Evolutionary conservation across 257 asterid genomes (phyloP).

Genomic region (Solanum rostratum): DNA sequence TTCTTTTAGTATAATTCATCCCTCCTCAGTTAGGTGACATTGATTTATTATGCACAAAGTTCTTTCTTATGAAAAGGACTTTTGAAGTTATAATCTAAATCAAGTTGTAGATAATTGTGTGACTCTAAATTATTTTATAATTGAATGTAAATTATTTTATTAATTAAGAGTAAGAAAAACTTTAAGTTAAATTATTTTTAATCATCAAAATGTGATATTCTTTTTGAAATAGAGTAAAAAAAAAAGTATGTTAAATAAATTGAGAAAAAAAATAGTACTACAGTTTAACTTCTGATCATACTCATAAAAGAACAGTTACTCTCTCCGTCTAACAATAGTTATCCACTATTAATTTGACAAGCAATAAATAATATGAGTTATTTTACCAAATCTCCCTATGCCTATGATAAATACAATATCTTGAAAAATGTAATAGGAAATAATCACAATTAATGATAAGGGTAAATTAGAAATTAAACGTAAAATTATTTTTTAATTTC

Average conservation of each 20-base stretch:
- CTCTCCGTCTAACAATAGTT: too few species aligned
- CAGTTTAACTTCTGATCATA: neutral
- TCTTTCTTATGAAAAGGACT: too few species aligned
- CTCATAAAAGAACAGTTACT: neutral
- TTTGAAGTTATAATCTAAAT: neutral
- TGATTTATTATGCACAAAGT: too few species aligned
- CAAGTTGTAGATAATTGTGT: neutral
- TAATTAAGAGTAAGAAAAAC: neutral
- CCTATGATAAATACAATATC: too few species aligned
- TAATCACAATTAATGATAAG: too few species aligned
- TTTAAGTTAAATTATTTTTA: neutral
- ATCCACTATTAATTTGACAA: too few species aligned
- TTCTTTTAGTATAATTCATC: neutral
- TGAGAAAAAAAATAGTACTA: neutral
- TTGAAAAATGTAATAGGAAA: too few species aligned
- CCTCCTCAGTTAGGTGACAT: too few species aligned
- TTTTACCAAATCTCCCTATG: too few species aligned
- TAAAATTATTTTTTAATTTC: too few species aligned
- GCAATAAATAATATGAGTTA: too few species aligned
- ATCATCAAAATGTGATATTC: neutral
- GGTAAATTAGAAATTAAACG: too few species aligned
- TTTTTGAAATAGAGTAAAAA: neutral
- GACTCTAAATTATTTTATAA: neutral
- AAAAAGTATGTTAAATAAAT: neutral
- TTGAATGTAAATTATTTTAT: neutral